phyloP scores from a whole-genome alignment of 2,329 filamentous ascomycete species.

The Scleromitrula shiraiana region DNA sequence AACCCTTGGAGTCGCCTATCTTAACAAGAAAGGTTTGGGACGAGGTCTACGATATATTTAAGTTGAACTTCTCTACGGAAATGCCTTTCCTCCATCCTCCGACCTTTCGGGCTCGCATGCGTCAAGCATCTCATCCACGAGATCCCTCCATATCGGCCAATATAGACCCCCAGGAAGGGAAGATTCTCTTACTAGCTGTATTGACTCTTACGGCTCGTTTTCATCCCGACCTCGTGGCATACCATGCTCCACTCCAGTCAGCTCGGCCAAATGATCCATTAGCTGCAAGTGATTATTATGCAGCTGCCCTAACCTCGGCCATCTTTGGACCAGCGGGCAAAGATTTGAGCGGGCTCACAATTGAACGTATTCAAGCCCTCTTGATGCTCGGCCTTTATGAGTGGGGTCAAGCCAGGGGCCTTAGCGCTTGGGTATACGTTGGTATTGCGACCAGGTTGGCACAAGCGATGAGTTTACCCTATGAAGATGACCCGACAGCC shows the following conservation, averaged over 20 bases:
- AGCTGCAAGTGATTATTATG: conserved; percentile 57
- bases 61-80: conserved; percentile 63
- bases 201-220: conserved; percentile 63
- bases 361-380: conserved; percentile 58
- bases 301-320: conserved; percentile 46
- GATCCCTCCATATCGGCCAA: conserved; percentile 17
- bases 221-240: conserved; percentile 51
- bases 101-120: conserved; percentile 48
- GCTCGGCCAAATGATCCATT: conserved; percentile 37
- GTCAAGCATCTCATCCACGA: conserved; percentile 33
- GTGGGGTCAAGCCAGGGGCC: conserved; percentile 57
- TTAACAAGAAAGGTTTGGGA: conserved; percentile 60
- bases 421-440: conserved; percentile 58
- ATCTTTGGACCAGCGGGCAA: conserved; percentile 38
- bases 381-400: conserved; percentile 67
- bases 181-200: conserved; percentile 56
- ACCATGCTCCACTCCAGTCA: conserved; percentile 23
- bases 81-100: conserved; percentile 63
- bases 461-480: conserved; percentile 52
- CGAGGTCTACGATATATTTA: conserved; percentile 62
- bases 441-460: conserved; percentile 53
- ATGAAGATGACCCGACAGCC: conserved; percentile 39
- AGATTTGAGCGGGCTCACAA: conserved; percentile 43
- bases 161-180: conserved; percentile 35
- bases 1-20: conserved; percentile 53